Evolutionary conservation across 495 filamentous ascomycete genomes (phyloP).

Genomic region (Tuber indicum): DNA sequence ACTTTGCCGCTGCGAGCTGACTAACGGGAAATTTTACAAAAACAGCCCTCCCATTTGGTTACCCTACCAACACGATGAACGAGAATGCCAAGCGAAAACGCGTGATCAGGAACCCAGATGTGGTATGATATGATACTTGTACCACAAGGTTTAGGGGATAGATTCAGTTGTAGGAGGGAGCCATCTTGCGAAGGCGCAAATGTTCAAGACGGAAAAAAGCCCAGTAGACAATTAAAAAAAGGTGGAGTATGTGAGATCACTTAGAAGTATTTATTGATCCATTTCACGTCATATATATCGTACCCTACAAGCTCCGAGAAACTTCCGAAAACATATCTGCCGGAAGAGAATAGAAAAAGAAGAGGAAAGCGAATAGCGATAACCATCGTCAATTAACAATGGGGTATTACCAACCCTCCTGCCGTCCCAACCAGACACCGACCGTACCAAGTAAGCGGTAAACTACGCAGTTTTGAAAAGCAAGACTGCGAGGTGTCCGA

Average conservation of each 20-base stretch:
- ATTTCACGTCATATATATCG: neutral
- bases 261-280: neutral
- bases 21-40: neutral
- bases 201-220: neutral
- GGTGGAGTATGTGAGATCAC: neutral
- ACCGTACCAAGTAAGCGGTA: neutral
- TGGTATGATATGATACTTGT: no score
- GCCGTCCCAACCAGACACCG: neutral
- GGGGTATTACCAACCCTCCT: neutral
- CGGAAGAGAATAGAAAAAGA: neutral
- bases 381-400: constrained; percentile 1
- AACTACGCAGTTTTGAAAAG: constrained; percentile 81
- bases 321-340: neutral
- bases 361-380: neutral
- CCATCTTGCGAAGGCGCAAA: neutral
- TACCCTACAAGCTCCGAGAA: neutral
- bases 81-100: neutral
- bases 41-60: neutral
- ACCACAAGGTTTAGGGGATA: neutral
- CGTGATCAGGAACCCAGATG: neutral
- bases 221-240: neutral
- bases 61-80: neutral
- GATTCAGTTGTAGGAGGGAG: neutral
- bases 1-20: neutral
- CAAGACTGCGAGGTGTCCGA: constrained; percentile 95